Conservation (phyloP, 2,329 filamentous ascomycete species). For the Epichloe baconii region DNA sequence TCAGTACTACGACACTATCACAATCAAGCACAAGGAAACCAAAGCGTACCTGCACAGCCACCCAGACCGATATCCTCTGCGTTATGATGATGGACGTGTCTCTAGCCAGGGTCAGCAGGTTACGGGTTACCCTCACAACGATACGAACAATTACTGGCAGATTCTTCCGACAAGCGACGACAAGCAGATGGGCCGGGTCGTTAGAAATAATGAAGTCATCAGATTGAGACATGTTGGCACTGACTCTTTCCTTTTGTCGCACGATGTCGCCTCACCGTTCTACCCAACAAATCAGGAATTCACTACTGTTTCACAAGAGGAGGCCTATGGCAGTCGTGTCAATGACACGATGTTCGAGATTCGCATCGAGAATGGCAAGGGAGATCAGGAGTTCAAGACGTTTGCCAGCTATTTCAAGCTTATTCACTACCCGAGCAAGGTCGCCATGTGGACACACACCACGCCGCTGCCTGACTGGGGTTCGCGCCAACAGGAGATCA, state of each 20-base stretch:
- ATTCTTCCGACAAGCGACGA: conserved; percentile 59
- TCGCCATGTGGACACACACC: conserved; percentile 98
- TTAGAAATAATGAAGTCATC: conserved; percentile 75
- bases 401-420: conserved; percentile 91
- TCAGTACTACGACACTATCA: conserved; percentile 80
- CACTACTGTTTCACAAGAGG: conserved; percentile 62
- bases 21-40: conserved; percentile 91
- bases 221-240: conserved; percentile 80
- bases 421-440: conserved; percentile 85
- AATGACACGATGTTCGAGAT: conserved; percentile 93
- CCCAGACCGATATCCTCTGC: conserved; percentile 72
- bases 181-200: conserved; percentile 44
- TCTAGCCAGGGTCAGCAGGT: conserved; percentile 97
- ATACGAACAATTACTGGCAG: conserved; percentile 98
- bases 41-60: conserved; percentile 95
- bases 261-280: conserved; percentile 93
- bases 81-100: conserved; percentile 94
- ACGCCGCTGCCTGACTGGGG: conserved; percentile 95
- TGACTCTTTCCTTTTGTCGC: conserved; percentile 74
- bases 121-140: conserved; percentile 93
- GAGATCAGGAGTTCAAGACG: conserved; percentile 73
- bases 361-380: conserved; percentile 75
- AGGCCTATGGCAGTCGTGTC: conserved; percentile 58
- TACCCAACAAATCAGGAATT: conserved; percentile 98
- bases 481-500: conserved; percentile 96